These are phyloP conservation scores for Penicillium argentinense DNA, from an alignment of 495 filamentous ascomycete species.

Conservation along the genomic window DNA sequence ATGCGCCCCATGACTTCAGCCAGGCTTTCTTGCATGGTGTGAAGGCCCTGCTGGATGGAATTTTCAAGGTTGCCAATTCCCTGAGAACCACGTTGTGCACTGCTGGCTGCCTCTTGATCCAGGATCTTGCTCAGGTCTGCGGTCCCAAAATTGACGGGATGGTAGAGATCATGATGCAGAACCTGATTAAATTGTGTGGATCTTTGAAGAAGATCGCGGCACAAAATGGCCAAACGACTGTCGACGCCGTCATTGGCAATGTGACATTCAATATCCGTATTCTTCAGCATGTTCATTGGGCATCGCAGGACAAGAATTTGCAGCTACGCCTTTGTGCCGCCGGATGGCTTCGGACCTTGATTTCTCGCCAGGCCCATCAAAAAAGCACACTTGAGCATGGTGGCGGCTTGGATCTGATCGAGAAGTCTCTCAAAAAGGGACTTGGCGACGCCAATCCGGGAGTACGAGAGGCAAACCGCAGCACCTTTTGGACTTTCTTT, in stretches of 20 bases:
- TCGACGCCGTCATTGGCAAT: constrained; percentile 72
- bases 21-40: constrained; percentile 66
- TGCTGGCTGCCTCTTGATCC: constrained; percentile 78
- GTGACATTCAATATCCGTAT: constrained; percentile 76
- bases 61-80: constrained; percentile 83
- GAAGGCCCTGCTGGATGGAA: constrained; percentile 78
- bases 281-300: constrained; percentile 76
- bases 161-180: constrained; percentile 87
- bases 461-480: constrained; percentile 79
- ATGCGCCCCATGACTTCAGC: constrained; percentile 75
- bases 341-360: constrained; percentile 79
- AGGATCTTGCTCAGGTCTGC: constrained; percentile 76
- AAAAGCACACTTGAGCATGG: constrained; percentile 80
- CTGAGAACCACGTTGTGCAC: constrained; percentile 87
- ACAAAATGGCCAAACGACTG: constrained; percentile 71
- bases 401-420: constrained; percentile 76
- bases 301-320: constrained; percentile 89
- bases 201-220: constrained; percentile 88
- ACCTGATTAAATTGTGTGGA: constrained; percentile 81
- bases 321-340: constrained; percentile 74
- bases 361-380: constrained; percentile 75
- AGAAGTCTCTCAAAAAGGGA: constrained; percentile 85
- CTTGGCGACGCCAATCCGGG: constrained; percentile 82
- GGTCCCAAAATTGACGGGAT: constrained; percentile 81
- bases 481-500: constrained; percentile 81